Conservation (phyloP, 345 rosid species). For the Sisymbrium irio region DNA sequence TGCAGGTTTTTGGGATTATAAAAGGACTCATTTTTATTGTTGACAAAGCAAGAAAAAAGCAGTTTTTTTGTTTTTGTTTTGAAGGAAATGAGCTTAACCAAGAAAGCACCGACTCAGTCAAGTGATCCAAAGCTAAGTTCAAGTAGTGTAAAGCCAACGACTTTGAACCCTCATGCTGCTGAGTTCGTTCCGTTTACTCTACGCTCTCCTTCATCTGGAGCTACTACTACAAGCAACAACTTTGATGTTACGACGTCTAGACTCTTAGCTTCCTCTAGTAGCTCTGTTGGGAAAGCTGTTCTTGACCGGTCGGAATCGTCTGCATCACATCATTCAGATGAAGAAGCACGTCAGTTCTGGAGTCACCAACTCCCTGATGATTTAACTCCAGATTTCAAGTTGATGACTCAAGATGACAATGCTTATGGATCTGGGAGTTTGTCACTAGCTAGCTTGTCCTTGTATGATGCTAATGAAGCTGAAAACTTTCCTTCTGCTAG, state of each 20-base stretch:
- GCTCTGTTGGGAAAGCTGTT: conserved; percentile 61
- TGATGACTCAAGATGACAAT: conserved; percentile 64
- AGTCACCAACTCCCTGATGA: conserved; percentile 94
- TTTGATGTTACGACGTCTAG: conserved; percentile 44
- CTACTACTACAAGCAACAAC: conserved; percentile 31
- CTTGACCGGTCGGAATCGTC: conserved; percentile 74
- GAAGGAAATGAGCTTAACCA: conserved; percentile 81
- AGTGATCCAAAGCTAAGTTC: conserved; percentile 57
- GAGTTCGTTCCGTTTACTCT: conserved; percentile 87
- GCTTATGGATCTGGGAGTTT: conserved; percentile 59
- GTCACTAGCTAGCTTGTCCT: conserved; percentile 72
- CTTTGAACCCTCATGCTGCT: conserved; percentile 93
- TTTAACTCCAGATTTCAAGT: conserved; percentile 90
- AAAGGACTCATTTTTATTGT: too few species aligned
- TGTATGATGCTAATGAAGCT: conserved; percentile 53
- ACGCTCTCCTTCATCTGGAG: conserved; percentile 55
- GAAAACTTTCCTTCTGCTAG: conserved; percentile 53
- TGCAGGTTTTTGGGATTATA: background rate
- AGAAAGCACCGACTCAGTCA: conserved; percentile 58
- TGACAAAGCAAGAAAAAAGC: background rate
- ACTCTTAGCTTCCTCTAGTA: conserved; percentile 51
- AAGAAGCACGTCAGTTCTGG: conserved; percentile 91
- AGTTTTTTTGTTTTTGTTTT: background rate
- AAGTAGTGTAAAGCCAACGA: conserved; percentile 52
- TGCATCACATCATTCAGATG: conserved; percentile 78